Evolutionary conservation across 164 flowering plant genomes (phyloP), one percentile per base, ranked within the genome.

Genomic region (Magnolia kwangsiensis): DNA sequence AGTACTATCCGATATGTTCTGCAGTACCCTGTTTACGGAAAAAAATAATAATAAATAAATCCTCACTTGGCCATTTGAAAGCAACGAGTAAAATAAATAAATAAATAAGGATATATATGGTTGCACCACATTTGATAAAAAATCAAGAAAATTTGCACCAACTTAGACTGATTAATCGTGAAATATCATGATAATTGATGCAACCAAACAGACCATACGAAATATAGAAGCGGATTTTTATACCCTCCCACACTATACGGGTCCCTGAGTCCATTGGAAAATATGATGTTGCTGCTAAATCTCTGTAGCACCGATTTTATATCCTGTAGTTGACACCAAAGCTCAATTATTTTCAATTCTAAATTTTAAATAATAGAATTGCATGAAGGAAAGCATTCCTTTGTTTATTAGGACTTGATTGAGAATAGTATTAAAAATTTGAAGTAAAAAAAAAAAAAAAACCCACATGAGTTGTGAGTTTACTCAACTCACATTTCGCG

Each of bases 241-340:
- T 92, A 92, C 96, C 96, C 94, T 79, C 86, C 94, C 51, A 79
- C 83, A 51, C 94, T 92, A 55, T 84, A 89, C 14, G 97, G 93
- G 80, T 92, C 97, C 81, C 81, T 75, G 14, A 89, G 85, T 63
- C 97, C 94, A 73, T 92, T 90, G 72, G 97, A 90, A 81, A 89
- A 90, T 29, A 92, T 89, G 63, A 92, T 88, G 80, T 92, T 92
- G 88, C 91, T 90, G 0, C 79, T 94, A 78, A 89, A 89, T 18
- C 81, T 78, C 4, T 78, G 71, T 24, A 92, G 91, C 61, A 84
- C 78, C 66, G 78, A 65, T 61, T 87, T 85, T 24, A 88, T 81
- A 74, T 86, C 87, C 97, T 90, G 89, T 79, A 77, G 29, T 67
- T 16, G 58, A 16, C 27, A 58, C 0, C 1, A 51, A 51, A 21